Evolutionary conservation across 768 basidiomycete genomes (phyloP), one percentile per base, ranked within the genome.

Genomic region (Agaricus blazei): DNA sequence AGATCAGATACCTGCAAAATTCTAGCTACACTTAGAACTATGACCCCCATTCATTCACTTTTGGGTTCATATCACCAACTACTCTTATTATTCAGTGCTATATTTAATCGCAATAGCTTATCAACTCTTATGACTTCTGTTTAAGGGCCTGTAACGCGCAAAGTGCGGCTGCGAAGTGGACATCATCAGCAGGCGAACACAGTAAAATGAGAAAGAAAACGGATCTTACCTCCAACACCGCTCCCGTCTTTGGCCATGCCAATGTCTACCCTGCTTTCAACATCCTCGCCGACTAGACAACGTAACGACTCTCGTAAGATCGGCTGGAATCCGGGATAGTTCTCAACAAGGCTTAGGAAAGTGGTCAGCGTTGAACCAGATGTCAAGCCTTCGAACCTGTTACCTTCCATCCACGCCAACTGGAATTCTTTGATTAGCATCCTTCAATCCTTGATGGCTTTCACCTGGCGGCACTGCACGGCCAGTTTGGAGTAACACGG

Each of bases 221-320:
- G 15, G 15, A n/a, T 69, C 88, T 72, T 69, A 97, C 95, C 96
- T 65, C 97, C 97, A 41, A 94, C 93, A 37, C 96, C 97, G 64
- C 92, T 95, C 11, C 97, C 97, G 62, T 99, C 97, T 70, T 97
- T 98, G 3, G 97, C 97, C 67, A 98, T 67, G 37, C 93, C 96
- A 63, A 98, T 90, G 48, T 87, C 79, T 0, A 97, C 84, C 29
- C 83, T 75, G 63, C 82, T 76, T 74, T 95, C 93, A 6, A 90
- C 84, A 31, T 90, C 84, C 40, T 81, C 75, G 2, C 96, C 96
- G 2, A 98, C 82, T 23, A 98, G 65, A 3, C 72, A 66, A n/a
- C 81, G 74, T 49, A 99, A 68, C 0, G 94, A 86, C 43, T 84
- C 83, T 15, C 93, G 80, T 52, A 97, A 73, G 11, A 79, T 80